Evolutionary conservation across 345 rosid species (phyloP).

Genomic region (Hibiscus trionum): DNA sequence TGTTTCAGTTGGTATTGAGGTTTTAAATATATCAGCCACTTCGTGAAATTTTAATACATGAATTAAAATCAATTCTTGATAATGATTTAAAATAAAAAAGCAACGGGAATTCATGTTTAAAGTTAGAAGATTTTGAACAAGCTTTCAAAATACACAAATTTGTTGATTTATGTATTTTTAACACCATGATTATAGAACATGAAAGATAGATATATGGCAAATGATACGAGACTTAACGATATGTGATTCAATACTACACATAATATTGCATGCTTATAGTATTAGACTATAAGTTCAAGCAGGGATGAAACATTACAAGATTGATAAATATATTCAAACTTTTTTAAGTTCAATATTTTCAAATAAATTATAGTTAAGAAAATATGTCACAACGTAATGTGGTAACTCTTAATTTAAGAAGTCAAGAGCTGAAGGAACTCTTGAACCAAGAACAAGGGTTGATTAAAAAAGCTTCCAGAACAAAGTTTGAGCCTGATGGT

Average conservation of each 20-base stretch:
- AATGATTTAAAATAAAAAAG: background rate
- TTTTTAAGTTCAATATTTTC: background rate
- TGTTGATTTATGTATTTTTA: background rate
- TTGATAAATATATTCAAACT: background rate
- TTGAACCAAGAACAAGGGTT: background rate
- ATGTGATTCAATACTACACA: background rate
- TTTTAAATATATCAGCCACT: background rate
- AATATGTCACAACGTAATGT: background rate
- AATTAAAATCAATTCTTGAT: background rate
- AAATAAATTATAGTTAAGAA: background rate
- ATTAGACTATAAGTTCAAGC: background rate
- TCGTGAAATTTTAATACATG: background rate
- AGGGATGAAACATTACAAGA: background rate
- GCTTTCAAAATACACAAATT: background rate
- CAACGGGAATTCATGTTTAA: background rate
- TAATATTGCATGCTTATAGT: background rate
- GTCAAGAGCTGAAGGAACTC: background rate
- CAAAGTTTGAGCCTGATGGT: background rate
- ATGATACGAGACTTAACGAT: background rate
- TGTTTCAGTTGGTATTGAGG: constrained; percentile 2
- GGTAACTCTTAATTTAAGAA: background rate
- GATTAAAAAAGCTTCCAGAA: background rate
- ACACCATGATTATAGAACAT: background rate
- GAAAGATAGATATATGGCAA: background rate
- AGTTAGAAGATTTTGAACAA: background rate